Base-by-base conservation (phyloP, 768 basidiomycete species). In the Mycena filopes region DNA sequence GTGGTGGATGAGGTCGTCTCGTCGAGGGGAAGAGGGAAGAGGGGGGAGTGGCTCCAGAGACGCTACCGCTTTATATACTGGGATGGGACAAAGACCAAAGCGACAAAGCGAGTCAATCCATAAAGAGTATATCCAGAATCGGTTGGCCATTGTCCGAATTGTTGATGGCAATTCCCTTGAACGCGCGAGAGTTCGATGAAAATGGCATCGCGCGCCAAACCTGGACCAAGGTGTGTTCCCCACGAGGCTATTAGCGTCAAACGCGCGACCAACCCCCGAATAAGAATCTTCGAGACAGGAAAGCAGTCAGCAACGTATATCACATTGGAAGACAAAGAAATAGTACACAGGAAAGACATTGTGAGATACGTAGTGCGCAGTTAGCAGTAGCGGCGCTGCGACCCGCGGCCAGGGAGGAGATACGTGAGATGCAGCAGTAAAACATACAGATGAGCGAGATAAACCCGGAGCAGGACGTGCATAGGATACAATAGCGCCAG, bases 371-470 rank as follows among this genome's bases (percentile, higher is more conserved):
- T 47, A 47, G 45, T 28, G n/a, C 26, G 56, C 33, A 50, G 33
- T 45, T 41, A 59, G n/a, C 25, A 59, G n/a, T 20, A 42, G 36
- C 53, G 65, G 54, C 55, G 48, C 54, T 51, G 59, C 26, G 50
- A 46, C 26, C 60, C 55, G 49, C 60, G 54, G 11, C 60, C 60
- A 38, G 55, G 60, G 3, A 66, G 50, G 9, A 61, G 36, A 61
- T 62, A 61, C 20, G 67, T 74, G 71, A 81, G 70, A 70, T 79
- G 78, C 68, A 80, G 67, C 53, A 83, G 69, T 64, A 83, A 54
- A 61, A 78, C 75, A 72, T 83, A 83, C 75, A 83, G 70, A 70
- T 83, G 78, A 59, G 81, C 68, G 68, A 81, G 74, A 70, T 81
- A 83, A 68, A 83, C 70, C 73, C 79, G 79, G 65, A 82, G 77